Evolutionary conservation across 495 filamentous ascomycete species (phyloP), one percentile per base, ranked within the genome.

Genomic region (Penicillium dipodomyicola): DNA sequence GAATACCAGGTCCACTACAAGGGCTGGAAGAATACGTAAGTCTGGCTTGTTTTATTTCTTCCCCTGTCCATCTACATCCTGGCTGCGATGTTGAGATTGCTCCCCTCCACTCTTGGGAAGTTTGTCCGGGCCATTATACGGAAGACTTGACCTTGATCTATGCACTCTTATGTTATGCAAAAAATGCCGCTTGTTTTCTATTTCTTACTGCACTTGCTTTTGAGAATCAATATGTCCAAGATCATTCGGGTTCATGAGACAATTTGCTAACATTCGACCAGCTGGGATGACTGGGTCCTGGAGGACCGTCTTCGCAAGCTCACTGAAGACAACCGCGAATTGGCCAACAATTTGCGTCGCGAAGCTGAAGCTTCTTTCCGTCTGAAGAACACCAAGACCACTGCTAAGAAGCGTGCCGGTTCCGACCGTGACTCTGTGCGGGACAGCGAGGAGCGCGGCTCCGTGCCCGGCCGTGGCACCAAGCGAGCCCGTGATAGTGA

Each of bases 271-370:
- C 66, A 39, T 61, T 42, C 19, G 43, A 39, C 17, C 61, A 90
- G 89, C 44, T 98, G 94, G 94, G 94, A 98, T 77, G 94, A 98
- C 78, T 97, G 93, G 92, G 94, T 97, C 39, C 85, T 90, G 9
- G 86, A 93, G 70, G 94, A 97, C 70, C 91, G 94, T 52, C 85
- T 98, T 14, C 86, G 93, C 55, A 97, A 97, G 77, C 87, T 90
- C 72, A 96, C 85, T 35, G 91, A 96, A 37, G 94, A 97, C 75
- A 97, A 97, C 71, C 87, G 87, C 65, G 89, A 91, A 59, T 81
- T 96, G 8, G 91, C 91, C 12, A 68, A 71, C 47, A 76, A 73
- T 44, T 65, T 79, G 29, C 74, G 74, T 32, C 71, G 74, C 44
- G 74, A 79, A 41, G 72, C 72, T 10, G 73, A 77, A 46, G 71